Conservation (phyloP, 208 protist species). For the Leishmania braziliensis region DNA sequence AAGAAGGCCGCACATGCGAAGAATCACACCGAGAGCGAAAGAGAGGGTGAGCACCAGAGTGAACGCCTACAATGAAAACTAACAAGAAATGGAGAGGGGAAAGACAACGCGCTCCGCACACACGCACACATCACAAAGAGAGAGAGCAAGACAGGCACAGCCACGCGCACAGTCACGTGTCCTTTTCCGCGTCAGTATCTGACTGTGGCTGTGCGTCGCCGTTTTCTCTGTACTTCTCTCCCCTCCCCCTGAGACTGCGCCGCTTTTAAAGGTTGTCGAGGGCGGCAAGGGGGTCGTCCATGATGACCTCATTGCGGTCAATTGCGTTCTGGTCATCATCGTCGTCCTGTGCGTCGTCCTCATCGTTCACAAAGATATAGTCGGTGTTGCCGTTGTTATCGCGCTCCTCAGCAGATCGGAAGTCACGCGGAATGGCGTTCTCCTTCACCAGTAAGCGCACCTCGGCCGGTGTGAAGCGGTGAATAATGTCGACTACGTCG, state of each 20-base stretch:
- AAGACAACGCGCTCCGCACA: background rate
- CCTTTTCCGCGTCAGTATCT: background rate
- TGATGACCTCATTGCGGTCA: slow-evolving; percentile 69
- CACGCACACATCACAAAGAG: background rate
- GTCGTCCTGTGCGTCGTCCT: slow-evolving; percentile 56
- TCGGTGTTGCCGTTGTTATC: slow-evolving; percentile 57
- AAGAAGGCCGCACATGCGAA: background rate
- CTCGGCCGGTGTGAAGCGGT: slow-evolving; percentile 73
- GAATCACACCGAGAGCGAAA: background rate
- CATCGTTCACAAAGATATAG: slow-evolving; percentile 84
- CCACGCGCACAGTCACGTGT: background rate
- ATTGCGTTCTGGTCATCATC: slow-evolving; percentile 57
- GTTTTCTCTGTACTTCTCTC: background rate
- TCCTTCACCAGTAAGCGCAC: slow-evolving; percentile 80
- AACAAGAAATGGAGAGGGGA: background rate
- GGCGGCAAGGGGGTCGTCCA: slow-evolving; percentile 70
- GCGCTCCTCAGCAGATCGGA: slow-evolving; percentile 72
- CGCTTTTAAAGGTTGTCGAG: slow-evolving; percentile 68
- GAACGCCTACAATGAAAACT: background rate
- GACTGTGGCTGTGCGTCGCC: background rate
- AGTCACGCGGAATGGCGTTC: slow-evolving; percentile 83
- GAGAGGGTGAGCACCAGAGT: background rate
- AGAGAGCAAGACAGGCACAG: no score
- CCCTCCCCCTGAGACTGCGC: background rate
- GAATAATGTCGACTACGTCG: slow-evolving; percentile 85